Evolutionary conservation across 139 green algal genomes (phyloP), one percentile per base, ranked within the genome.

Genomic region (Zygnema cylindricum): DNA sequence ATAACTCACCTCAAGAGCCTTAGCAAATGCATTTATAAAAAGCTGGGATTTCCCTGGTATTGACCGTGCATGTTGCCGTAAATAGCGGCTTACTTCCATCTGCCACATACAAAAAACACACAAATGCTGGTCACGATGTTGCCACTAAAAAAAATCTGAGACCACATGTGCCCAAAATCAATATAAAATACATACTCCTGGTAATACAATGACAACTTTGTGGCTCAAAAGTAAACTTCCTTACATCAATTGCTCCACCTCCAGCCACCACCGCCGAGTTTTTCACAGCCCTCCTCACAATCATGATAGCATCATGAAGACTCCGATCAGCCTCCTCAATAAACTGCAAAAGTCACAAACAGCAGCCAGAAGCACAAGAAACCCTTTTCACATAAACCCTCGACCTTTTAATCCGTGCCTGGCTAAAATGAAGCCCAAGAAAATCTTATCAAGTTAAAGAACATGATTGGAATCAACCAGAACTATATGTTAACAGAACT

Each of bases 251-350:
- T 1, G 97, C 97, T 69, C 97, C 97, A 40, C 97, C 97, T 32
- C 97, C 97, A 1, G 97, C 92, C 78, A 99, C 97, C 21, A 99
- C 92, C 23, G 88, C 54, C 2, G 94, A 88, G 86, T 95, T 95
- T 93, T 98, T 98, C 40, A 96, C 81, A 3, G 96, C 94, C 3
- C 95, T 89, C 55, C 97, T 92, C 90, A 99, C 97, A 89, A 99
- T 99, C 95, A 98, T 98, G 94, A 99, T 98, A 69, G 97, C 97
- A 90, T 99, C 97, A 85, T 99, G 97, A 79, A 99, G 92, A 21
- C 94, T 98, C 77, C 97, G 94, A 85, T 98, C 96, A 0, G 97
- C 97, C 94, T 98, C 97, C 57, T 98, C 96, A 87, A 98, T 98
- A 93, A 99, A 99, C 92, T 98, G 95, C 36, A 43, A 41, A 7